These are phyloP conservation scores for Cupressus sempervirens DNA, from an alignment of 75 land plant species.

Conservation along the genomic window DNA sequence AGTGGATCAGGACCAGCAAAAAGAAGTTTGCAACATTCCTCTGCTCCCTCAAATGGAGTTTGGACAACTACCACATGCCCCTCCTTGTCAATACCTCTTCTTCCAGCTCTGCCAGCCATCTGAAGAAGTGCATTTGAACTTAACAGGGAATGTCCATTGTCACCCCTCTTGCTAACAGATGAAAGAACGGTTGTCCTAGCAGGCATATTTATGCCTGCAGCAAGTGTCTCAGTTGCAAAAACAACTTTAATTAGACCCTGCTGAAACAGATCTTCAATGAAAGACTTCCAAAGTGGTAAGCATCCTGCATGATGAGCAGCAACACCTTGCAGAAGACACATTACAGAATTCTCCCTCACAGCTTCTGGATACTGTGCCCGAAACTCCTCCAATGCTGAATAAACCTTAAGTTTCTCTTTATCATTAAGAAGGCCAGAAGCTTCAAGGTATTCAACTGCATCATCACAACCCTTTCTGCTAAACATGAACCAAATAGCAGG, in stretches of 20 bases:
- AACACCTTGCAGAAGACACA: slow-evolving; percentile 72
- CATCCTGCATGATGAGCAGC: slow-evolving; percentile 99
- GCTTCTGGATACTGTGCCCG: slow-evolving; percentile 83
- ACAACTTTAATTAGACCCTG: slow-evolving; percentile 88
- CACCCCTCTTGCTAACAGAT: slow-evolving; percentile 84
- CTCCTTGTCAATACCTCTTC: slow-evolving; percentile 86
- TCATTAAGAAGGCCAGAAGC: slow-evolving; percentile 60
- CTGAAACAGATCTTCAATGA: slow-evolving; percentile 93
- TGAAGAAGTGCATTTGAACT: slow-evolving; percentile 89
- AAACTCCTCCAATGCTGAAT: slow-evolving; percentile 62
- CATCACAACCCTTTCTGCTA: slow-evolving; percentile 96
- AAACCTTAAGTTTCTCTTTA: slow-evolving; percentile 63
- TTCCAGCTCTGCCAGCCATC: slow-evolving; percentile 97
- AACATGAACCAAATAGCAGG: slow-evolving; percentile 99
- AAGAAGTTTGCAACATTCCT: slow-evolving; percentile 89
- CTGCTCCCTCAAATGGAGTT: slow-evolving; percentile 97
- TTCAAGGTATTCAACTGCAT: slow-evolving; percentile 81
- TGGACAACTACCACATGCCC: slow-evolving; percentile 92
- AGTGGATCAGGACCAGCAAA: slow-evolving; percentile 89
- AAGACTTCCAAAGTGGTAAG: slow-evolving; percentile 95
- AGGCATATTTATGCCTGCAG: slow-evolving; percentile 99
- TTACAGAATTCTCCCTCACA: slow-evolving; percentile 71
- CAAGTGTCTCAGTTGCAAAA: slow-evolving; percentile 98
- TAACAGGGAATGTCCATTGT: slow-evolving; percentile 56
- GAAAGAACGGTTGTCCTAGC: slow-evolving; percentile 91